Evolutionary conservation across 768 basidiomycete genomes (phyloP).

Genomic region (Suillus subalutaceus): DNA sequence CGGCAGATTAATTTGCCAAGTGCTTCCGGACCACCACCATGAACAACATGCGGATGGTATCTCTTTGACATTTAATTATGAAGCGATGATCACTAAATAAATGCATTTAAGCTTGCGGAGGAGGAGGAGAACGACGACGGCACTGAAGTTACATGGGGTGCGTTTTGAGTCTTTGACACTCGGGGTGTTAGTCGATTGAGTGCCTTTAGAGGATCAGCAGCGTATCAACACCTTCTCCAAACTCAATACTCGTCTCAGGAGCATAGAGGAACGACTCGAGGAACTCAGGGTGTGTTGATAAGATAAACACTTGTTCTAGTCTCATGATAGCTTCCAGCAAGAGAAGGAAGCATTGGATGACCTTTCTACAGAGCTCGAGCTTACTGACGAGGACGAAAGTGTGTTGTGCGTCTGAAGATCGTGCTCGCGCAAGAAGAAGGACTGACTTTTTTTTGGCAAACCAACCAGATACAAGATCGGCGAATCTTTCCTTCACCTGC

Average conservation of each 20-base stretch:
- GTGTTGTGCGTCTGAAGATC: slow-evolving; percentile 59
- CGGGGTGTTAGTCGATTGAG: not conserved
- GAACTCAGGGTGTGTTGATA: slow-evolving; percentile 62
- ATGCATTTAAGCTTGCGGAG: slow-evolving; percentile 57
- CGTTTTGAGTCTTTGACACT: slow-evolving; percentile 22
- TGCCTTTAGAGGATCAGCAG: slow-evolving; percentile 74
- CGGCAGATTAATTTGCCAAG: not conserved
- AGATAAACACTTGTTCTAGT: not conserved
- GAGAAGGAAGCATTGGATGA: slow-evolving; percentile 96
- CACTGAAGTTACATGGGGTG: slow-evolving; percentile 86
- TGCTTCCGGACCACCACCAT: slow-evolving; percentile 21
- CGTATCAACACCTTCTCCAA: slow-evolving; percentile 92
- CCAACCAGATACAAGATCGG: slow-evolving; percentile 80
- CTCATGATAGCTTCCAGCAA: slow-evolving; percentile 53
- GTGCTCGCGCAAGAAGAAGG: slow-evolving; percentile 5
- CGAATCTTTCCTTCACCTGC: slow-evolving; percentile 84
- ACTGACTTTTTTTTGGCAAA: not conserved
- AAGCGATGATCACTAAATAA: slow-evolving; percentile 8
- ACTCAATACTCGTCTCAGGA: slow-evolving; percentile 76
- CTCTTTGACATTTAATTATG: slow-evolving; percentile 19
- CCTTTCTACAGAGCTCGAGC: slow-evolving; percentile 82
- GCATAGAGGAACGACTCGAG: slow-evolving; percentile 72
- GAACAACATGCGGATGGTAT: slow-evolving; percentile 62
- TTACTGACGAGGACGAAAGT: slow-evolving; percentile 81
- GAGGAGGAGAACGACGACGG: slow-evolving; percentile 77